A percentile compares a stretch with the other conserved stretches of the same genome.
These are phyloP conservation scores for Perkinsus marinus DNA, from an alignment of 169 alveolate genomes.

Conservation along the genomic window DNA sequence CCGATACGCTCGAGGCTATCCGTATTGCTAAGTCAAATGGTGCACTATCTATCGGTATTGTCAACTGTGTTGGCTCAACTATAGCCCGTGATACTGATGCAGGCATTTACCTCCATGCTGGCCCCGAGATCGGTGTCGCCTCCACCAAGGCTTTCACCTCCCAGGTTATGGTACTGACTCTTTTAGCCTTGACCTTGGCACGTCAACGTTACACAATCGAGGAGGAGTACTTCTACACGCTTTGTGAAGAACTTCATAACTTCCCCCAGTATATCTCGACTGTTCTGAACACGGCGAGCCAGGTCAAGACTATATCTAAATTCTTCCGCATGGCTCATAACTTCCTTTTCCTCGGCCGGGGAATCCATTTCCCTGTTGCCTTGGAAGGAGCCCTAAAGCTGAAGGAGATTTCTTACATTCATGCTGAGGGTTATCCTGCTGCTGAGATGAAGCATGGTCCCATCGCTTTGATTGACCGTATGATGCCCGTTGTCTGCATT, in stretches of 20 bases:
- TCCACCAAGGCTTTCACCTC: slow-evolving; percentile 90
- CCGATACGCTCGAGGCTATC: slow-evolving; percentile 70
- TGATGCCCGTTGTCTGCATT: slow-evolving; percentile 27
- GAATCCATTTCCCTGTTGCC: slow-evolving; percentile 78
- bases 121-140: slow-evolving; percentile 93
- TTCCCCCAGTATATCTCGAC: background rate
- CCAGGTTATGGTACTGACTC: slow-evolving; percentile 58
- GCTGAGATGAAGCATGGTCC: slow-evolving; percentile 92
- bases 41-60: slow-evolving; percentile 52
- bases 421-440: slow-evolving; percentile 81
- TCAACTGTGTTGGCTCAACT: slow-evolving; percentile 74
- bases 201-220: background rate
- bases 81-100: slow-evolving; percentile 72
- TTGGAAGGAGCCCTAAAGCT: slow-evolving; percentile 88
- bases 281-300: background rate
- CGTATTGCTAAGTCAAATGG: background rate
- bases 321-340: background rate
- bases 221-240: background rate
- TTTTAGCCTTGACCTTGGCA: slow-evolving; percentile 58
- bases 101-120: slow-evolving; percentile 88
- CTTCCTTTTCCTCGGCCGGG: slow-evolving; percentile 56
- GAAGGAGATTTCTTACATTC: slow-evolving; percentile 85
- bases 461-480: slow-evolving; percentile 72
- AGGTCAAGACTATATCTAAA: background rate
- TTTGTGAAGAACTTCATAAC: background rate